These are phyloP conservation scores for Flaveria bidentis DNA, from an alignment of 129 eudicot genomes.

Conservation along the genomic window DNA sequence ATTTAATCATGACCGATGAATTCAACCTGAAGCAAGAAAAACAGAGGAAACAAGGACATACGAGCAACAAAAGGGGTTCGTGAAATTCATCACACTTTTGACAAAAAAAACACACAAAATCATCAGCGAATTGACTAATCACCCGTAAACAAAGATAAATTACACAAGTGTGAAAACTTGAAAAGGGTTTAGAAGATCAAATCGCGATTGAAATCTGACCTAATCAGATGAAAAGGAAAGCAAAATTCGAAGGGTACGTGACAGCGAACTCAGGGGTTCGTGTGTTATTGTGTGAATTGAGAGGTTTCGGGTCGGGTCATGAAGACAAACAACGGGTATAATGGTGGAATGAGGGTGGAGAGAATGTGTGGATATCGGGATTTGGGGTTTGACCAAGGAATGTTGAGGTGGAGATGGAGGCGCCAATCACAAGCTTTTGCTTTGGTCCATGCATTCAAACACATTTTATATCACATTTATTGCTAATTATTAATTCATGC, in stretches of 20 bases:
- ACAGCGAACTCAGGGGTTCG: neutral
- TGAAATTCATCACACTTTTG: conserved; percentile 49
- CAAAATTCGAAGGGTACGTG: neutral
- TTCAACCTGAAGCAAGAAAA: conserved; percentile 53
- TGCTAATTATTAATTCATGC: neutral
- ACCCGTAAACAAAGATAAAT: neutral
- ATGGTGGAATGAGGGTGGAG: neutral
- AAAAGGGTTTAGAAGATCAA: neutral
- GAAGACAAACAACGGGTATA: neutral
- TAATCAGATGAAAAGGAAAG: neutral
- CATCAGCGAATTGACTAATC: conserved; percentile 6
- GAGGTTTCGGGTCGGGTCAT: neutral
- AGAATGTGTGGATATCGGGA: conserved; percentile 14
- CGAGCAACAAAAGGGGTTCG: conserved; percentile 27
- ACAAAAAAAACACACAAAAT: conserved; percentile 5
- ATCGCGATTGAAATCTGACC: neutral
- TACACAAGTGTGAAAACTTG: neutral
- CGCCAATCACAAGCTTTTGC: conserved; percentile 14
- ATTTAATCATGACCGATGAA: conserved; percentile 35
- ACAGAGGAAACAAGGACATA: conserved; percentile 45
- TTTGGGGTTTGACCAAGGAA: neutral
- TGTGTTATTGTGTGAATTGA: too few relatives aligned
- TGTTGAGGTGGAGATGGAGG: neutral
- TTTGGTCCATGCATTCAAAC: neutral
- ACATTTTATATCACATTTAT: neutral